Conservation (phyloP, 2,329 filamentous ascomycete species). For the Venturia effusa region DNA sequence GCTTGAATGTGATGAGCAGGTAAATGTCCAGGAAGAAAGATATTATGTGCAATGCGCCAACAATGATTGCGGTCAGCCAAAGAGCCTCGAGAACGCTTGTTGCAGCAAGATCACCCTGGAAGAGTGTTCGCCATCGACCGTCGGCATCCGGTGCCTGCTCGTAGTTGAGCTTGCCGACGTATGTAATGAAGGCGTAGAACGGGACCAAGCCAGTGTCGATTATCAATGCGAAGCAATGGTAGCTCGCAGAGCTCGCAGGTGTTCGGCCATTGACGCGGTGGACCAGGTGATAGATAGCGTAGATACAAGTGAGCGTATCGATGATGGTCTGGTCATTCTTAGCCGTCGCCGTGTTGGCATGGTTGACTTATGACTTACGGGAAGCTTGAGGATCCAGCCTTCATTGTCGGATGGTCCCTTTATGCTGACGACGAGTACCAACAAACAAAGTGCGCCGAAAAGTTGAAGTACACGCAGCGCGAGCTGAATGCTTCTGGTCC, state of each 20-base stretch:
- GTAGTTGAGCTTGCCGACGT: conserved; percentile 43
- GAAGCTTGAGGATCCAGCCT: conserved; percentile 66
- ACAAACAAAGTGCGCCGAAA: conserved; percentile 56
- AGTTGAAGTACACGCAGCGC: conserved; percentile 56
- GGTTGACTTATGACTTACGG: conserved; percentile 42
- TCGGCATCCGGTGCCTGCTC: conserved; percentile 32
- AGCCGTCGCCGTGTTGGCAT: not conserved
- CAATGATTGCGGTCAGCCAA: conserved; percentile 55
- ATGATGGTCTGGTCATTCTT: conserved; percentile 54
- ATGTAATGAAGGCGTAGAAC: conserved; percentile 50
- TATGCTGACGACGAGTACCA: conserved; percentile 70
- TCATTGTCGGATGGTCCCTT: conserved; percentile 52
- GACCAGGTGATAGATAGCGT: conserved; percentile 71
- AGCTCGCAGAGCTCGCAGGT: conserved; percentile 72
- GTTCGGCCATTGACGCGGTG: conserved; percentile 60
- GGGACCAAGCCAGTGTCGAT: conserved; percentile 58
- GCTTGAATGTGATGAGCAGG: conserved; percentile 67
- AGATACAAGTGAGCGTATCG: conserved; percentile 59
- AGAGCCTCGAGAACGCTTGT: conserved; percentile 53
- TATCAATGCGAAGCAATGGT: conserved; percentile 72
- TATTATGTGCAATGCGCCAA: conserved; percentile 57
- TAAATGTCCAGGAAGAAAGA: conserved; percentile 64
- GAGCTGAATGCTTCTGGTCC: conserved; percentile 58
- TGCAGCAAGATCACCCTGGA: conserved; percentile 44
- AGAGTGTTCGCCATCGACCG: conserved; percentile 58